A percentile compares a stretch with the other conserved stretches of the same genome.
These are phyloP conservation scores for Scytalidium sp. DNA, from an alignment of 2,329 filamentous ascomycete species.

Conservation along the genomic window DNA sequence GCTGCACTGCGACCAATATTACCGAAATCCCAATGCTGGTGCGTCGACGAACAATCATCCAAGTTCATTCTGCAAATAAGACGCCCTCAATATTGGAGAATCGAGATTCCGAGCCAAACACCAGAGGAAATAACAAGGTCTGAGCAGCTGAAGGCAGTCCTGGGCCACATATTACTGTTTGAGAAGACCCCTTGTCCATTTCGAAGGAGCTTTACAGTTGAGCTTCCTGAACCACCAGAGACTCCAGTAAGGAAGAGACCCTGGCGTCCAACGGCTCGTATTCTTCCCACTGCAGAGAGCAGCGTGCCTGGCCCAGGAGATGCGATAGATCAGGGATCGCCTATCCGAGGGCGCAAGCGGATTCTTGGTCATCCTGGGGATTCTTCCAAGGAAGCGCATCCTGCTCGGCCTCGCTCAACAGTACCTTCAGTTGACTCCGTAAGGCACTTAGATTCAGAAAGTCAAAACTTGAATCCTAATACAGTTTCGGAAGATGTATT, in stretches of 20 bases:
- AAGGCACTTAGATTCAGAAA: no score
- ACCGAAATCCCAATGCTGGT: constrained; percentile 91
- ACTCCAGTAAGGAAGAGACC: constrained; percentile 65
- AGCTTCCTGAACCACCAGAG: constrained; percentile 66
- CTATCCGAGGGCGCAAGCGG: neutral
- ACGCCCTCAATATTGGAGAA: constrained; percentile 82
- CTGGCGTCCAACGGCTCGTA: constrained; percentile 60
- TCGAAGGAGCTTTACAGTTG: constrained; percentile 69
- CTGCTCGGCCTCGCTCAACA: no score
- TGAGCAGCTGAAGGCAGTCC: constrained; percentile 63
- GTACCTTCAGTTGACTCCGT: no score
- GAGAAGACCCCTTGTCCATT: constrained; percentile 90
- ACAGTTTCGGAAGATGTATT: no score
- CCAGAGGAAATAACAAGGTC: constrained; percentile 63
- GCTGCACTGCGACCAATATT: constrained; percentile 82
- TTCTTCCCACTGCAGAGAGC: constrained; percentile 16
- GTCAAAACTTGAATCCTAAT: no score
- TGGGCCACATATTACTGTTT: constrained; percentile 74
- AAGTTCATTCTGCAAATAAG: constrained; percentile 85
- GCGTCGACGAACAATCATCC: constrained; percentile 76
- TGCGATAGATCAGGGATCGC: neutral
- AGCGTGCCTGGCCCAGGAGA: neutral
- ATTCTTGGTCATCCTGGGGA: neutral
- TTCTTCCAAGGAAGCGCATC: no score
- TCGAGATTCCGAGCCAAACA: constrained; percentile 71